Base-by-base conservation (phyloP, 805 yeast genomes). In the Alloascoidea africana region DNA sequence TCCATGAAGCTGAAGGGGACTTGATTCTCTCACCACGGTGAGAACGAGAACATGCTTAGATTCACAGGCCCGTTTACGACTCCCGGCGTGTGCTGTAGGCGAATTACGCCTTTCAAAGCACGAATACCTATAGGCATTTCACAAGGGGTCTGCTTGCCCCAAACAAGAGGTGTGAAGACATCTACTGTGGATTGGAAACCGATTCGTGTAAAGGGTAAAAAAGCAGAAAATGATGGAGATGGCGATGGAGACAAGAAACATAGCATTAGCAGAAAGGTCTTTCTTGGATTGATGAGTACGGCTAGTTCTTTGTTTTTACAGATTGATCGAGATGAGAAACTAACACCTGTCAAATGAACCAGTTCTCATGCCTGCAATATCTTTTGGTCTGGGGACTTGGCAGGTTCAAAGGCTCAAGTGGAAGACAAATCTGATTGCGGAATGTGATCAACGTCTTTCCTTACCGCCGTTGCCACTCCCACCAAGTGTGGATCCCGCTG, bases 331-430 rank as follows among this genome's bases (percentile, higher is more conserved):
- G 16, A n/a, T 36, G 13, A 17, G 27, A 30, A 36, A 46, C 19
- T 54, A 46, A 38, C 60, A 60, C 53, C 47, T 62, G 60, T 40
- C 58, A 48, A 68, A 49, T 47, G 63, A 73, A 40, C 59, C 43
- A 41, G 52, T 51, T 8, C 71, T 89, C 15, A 89, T 93, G 78
- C 98, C 98, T 0, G 65, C 86, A 1, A 66, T 86, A 2, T 73
- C 95, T 6, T 82, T 89, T 53, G 77, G 76, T 35, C 60, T 91
- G 34, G 98, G 97, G 2, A 70, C 86, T 39, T 91, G 98, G 98
- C 98, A 91, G 60, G 74, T 83, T 35, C 64, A 72, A 47, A 66
- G 98, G 45, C 60, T 91, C 36, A 65, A 71, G 42, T 91, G 98
- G 98, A 91, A 91, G 55, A 80, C 76, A 16, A 71, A 76, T 43